Evolutionary conservation across 352 stramenopile species (phyloP), one percentile per base, ranked within the genome.

Genomic region (Globisporangium alternatum): DNA sequence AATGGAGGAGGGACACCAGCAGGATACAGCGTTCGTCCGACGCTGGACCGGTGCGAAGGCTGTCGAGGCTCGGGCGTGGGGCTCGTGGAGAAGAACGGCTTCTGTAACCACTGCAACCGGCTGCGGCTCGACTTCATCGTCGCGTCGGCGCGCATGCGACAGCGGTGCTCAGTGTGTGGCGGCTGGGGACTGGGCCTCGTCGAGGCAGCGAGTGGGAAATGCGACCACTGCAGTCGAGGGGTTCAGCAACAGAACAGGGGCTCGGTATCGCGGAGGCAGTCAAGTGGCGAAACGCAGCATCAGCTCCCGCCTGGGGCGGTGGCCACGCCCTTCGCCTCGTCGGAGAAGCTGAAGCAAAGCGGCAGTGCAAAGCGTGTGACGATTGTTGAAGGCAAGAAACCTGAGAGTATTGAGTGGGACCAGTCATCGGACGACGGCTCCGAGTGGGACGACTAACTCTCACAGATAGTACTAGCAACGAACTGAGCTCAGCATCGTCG

Each of bases 101-200:
- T 83, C 9, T 91, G 82, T 41, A 74, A 74, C 13, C 80, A 91
- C 62, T 91, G 82, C 66, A 89, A 91, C 48, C 80, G 82, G 3
- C 66, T 91, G 47, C 73, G 74, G 1, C 78, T 89, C 47, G 82
- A 81, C 15, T 89, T 91, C 55, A 89, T 91, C 68, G 76, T 91
- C 19, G 80, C 81, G 39, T 86, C 82, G 17, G 75, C 77, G 31
- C 76, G 84, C 30, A 83, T 91, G 60, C 77, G 74, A 13, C 72
- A 73, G 52, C 70, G 77, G 0, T 91, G 82, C 60, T 69, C 77
- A 0, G 64, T 71, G 12, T 91, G 82, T 63, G 64, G 70, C 10
- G 80, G 80, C 54, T 89, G 82, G 80, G 82, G 82, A 1, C 76
- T 86, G 22, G 75, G 74, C 13, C 69, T 91, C 21, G 67, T 91